phyloP scores from a whole-genome alignment of 129 eudicot genomes.

The Lactuca saligna region DNA sequence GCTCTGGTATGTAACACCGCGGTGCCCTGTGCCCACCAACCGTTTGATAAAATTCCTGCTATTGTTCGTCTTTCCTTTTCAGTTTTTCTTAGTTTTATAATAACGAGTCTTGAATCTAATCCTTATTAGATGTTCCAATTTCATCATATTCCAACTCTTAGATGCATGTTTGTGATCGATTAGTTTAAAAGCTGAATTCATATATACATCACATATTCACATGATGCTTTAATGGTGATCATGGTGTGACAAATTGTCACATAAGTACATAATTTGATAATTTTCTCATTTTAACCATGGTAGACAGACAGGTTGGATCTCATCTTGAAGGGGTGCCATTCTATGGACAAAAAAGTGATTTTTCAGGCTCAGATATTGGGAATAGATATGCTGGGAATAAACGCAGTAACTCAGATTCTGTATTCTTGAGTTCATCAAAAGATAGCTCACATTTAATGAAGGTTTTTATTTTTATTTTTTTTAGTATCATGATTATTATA shows the following conservation, averaged over 20 bases:
- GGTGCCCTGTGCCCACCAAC: not conserved
- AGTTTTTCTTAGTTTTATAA: no score
- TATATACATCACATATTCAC: no score
- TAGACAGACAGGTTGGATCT: slow-evolving; percentile 61
- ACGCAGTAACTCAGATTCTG: slow-evolving; percentile 64
- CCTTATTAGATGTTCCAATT: no score
- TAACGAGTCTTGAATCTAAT: no score
- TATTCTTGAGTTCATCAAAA: slow-evolving; percentile 53
- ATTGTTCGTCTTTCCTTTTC: not conserved
- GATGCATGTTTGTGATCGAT: no score
- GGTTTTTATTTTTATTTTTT: slow-evolving; percentile 23
- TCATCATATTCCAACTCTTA: no score
- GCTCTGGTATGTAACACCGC: slow-evolving; percentile 50
- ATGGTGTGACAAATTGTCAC: not conserved
- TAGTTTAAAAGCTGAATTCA: no score
- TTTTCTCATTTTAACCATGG: slow-evolving; percentile 42
- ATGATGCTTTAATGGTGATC: slow-evolving; percentile 1
- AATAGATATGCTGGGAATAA: slow-evolving; percentile 50
- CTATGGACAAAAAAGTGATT: slow-evolving; percentile 60
- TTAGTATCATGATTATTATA: not conserved
- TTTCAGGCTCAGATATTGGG: slow-evolving; percentile 45
- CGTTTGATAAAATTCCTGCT: not conserved
- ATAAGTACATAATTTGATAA: slow-evolving; percentile 16
- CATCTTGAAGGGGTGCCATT: slow-evolving; percentile 77
- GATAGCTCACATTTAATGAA: slow-evolving; percentile 77